These are phyloP conservation scores for Plasmodium vinckei DNA, from an alignment of 169 alveolate genomes.

Conservation along the genomic window DNA sequence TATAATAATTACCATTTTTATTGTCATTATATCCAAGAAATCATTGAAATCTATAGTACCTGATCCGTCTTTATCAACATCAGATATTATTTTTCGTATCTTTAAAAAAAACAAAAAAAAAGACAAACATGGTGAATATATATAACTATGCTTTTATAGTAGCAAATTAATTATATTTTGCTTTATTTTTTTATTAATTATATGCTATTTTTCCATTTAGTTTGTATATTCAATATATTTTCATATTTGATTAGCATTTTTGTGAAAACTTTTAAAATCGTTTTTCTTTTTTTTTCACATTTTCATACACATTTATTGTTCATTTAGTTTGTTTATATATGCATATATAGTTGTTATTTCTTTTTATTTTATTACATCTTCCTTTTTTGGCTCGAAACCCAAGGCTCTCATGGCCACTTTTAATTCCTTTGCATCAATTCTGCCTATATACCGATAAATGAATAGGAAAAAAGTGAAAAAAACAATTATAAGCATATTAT, in stretches of 20 bases:
- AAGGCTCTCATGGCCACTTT: slow-evolving; percentile 99
- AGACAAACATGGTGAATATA: neutral
- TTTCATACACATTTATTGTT: too few species aligned
- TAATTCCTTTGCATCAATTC: slow-evolving; percentile 96
- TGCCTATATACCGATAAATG: slow-evolving; percentile 76
- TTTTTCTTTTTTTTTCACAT: too few species aligned
- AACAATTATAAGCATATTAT: too few species aligned
- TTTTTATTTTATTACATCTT: slow-evolving; percentile 87
- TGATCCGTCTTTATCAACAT: slow-evolving; percentile 94
- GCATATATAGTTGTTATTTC: neutral
- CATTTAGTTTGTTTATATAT: too few species aligned
- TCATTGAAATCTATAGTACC: slow-evolving; percentile 90
- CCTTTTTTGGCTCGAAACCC: slow-evolving; percentile 99
- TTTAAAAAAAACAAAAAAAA: slow-evolving; percentile 40
- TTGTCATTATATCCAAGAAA: slow-evolving; percentile 85
- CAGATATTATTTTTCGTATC: slow-evolving; percentile 93
- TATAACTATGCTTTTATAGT: neutral
- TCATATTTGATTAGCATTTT: too few species aligned
- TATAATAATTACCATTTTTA: slow-evolving; percentile 79
- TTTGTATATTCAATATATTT: too few species aligned
- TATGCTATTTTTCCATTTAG: neutral
- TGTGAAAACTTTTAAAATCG: too few species aligned
- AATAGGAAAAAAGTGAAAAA: too few species aligned
- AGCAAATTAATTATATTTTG: neutral
- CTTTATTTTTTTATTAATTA: neutral